A percentile compares a stretch with the other conserved stretches of the same genome.
Evolutionary conservation across 371 early-diverging fungal species (phyloP).

Genomic region (Mortierella sp.): DNA sequence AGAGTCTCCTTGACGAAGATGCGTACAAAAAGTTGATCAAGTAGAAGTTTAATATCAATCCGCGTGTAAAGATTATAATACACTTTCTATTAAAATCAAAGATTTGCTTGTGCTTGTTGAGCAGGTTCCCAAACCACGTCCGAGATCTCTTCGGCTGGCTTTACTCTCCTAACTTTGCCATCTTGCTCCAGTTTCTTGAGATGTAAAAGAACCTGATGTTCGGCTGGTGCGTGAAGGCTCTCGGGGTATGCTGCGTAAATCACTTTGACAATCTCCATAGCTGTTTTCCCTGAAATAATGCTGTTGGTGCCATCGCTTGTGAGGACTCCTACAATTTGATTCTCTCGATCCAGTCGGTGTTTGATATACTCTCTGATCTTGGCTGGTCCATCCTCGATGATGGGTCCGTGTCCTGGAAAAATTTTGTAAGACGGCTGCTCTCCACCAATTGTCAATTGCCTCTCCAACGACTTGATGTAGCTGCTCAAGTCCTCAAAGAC

Average conservation of each 20-base stretch:
- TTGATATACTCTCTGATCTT: slow-evolving; percentile 73
- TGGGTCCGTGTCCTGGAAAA: slow-evolving; percentile 83
- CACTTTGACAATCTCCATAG: slow-evolving; percentile 70
- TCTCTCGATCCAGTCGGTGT: slow-evolving; percentile 83
- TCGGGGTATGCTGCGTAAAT: slow-evolving; percentile 76
- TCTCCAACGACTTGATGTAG: slow-evolving; percentile 75
- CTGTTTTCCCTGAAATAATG: slow-evolving; percentile 53
- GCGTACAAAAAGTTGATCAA: no score
- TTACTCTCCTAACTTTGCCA: slow-evolving; percentile 60
- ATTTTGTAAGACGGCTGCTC: slow-evolving; percentile 47
- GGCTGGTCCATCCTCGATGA: slow-evolving; percentile 71
- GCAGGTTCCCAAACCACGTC: slow-evolving; percentile 36
- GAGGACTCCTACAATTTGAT: slow-evolving; percentile 75
- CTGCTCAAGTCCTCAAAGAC: slow-evolving; percentile 81
- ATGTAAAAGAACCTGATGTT: slow-evolving; percentile 74
- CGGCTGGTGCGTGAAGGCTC: slow-evolving; percentile 72
- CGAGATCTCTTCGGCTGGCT: slow-evolving; percentile 44
- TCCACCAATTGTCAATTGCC: slow-evolving; percentile 62
- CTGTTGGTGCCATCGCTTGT: background rate
- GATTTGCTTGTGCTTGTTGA: slow-evolving; percentile 18
- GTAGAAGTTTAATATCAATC: no score
- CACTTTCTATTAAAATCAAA: slow-evolving; percentile 3
- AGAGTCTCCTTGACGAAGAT: no score
- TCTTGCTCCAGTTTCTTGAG: slow-evolving; percentile 78
- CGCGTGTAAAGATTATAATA: no score